These are phyloP conservation scores for Solanum sitiens DNA, from an alignment of 257 asterid species.

Conservation along the genomic window DNA sequence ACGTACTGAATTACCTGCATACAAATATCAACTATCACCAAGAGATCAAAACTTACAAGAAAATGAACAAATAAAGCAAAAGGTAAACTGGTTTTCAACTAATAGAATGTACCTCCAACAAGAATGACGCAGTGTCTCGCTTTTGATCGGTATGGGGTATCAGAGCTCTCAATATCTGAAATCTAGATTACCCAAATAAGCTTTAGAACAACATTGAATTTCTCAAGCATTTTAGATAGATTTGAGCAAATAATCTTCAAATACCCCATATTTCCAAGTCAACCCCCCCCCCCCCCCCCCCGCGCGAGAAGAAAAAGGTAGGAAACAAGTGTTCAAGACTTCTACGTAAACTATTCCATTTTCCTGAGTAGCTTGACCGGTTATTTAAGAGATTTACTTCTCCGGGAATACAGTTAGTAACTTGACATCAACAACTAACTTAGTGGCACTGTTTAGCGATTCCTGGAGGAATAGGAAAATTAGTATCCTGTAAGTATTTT, in stretches of 20 bases:
- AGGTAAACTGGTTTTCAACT: background rate
- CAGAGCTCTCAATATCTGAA: conserved; percentile 78
- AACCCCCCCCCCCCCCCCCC: too few species aligned
- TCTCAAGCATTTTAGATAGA: background rate
- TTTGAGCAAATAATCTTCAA: background rate
- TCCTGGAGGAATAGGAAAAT: background rate
- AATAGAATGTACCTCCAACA: conserved; percentile 52
- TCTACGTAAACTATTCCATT: background rate
- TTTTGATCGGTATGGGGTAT: conserved; percentile 82
- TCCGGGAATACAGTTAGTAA: background rate
- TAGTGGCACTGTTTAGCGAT: background rate
- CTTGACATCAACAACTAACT: background rate
- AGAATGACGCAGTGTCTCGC: conserved; percentile 88
- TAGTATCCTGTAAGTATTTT: background rate
- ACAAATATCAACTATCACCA: conserved; percentile 6
- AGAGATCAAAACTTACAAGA: background rate
- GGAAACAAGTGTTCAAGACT: background rate
- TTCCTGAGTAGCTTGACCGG: background rate
- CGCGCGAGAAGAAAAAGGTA: too few species aligned
- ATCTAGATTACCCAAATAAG: conserved; percentile 27
- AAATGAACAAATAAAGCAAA: background rate
- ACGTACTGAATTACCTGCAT: conserved; percentile 85
- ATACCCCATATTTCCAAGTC: background rate
- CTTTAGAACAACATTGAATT: background rate
- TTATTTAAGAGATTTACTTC: background rate